These are phyloP conservation scores for Biscutella auriculata DNA, from an alignment of 441 rosid genomes.

Conservation along the genomic window DNA sequence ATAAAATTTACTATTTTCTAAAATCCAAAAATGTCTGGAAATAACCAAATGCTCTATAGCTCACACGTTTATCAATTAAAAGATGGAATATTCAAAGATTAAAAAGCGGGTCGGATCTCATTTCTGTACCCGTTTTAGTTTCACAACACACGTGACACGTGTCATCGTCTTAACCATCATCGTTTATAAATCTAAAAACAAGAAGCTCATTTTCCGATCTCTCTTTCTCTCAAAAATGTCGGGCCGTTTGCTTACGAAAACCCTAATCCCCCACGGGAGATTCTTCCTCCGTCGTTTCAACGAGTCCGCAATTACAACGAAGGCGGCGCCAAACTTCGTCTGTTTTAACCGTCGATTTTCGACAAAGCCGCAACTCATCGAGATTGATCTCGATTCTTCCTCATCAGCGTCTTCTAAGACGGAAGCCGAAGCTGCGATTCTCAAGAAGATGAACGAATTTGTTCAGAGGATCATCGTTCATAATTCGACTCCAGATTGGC, in stretches of 20 bases:
- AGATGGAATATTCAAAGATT: too few relatives aligned
- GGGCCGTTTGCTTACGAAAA: slow-evolving; percentile 7
- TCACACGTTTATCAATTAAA: too few relatives aligned
- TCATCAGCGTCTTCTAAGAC: slow-evolving; percentile 11
- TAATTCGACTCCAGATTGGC: slow-evolving; percentile 45
- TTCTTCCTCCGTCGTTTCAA: slow-evolving; percentile 16
- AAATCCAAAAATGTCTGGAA: too few relatives aligned
- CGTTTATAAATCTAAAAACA: too few relatives aligned
- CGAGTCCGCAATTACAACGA: not conserved
- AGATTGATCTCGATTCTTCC: slow-evolving; percentile 19
- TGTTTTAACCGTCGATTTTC: slow-evolving; percentile 12
- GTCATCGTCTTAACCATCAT: too few relatives aligned
- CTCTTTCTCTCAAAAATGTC: slow-evolving; percentile 13
- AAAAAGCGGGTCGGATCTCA: too few relatives aligned
- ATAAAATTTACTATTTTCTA: too few relatives aligned
- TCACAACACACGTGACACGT: too few relatives aligned
- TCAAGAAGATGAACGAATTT: slow-evolving; percentile 36
- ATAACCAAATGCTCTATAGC: too few relatives aligned
- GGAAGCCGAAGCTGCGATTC: slow-evolving; percentile 20
- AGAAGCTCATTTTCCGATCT: too few relatives aligned
- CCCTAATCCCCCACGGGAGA: slow-evolving; percentile 21
- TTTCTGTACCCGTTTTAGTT: too few relatives aligned
- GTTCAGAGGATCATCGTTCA: slow-evolving; percentile 29
- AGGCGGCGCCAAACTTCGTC: not conserved
- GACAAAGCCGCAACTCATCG: slow-evolving; percentile 14